Conservation (phyloP, 163 green algal genomes). For the Prototheca wickerhamii region DNA sequence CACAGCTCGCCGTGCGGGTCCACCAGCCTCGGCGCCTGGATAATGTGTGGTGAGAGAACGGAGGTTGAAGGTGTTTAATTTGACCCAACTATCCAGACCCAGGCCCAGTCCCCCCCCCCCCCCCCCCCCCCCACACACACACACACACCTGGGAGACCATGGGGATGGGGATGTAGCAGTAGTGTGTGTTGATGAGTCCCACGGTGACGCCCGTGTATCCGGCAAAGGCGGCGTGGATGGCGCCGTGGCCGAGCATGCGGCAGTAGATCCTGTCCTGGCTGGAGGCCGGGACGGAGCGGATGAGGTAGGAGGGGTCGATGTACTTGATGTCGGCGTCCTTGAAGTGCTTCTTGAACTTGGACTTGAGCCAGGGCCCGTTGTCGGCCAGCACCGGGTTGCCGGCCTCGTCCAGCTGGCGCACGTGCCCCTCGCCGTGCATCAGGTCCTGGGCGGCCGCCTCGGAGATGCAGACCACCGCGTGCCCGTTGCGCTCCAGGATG, state of each 20-base stretch:
- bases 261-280: constrained; percentile 71
- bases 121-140: no score
- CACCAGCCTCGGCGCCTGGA: constrained; percentile 60
- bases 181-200: constrained; percentile 91
- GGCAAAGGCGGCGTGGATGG: constrained; percentile 86
- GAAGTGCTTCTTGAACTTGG: constrained; percentile 67
- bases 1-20: constrained; percentile 84
- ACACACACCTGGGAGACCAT: constrained; percentile 37
- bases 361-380: constrained; percentile 44
- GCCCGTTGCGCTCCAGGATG: constrained; percentile 67
- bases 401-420: constrained; percentile 51
- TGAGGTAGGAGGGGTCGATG: constrained; percentile 94
- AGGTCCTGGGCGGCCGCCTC: constrained; percentile 83
- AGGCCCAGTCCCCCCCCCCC: no score
- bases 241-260: constrained; percentile 83
- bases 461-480: constrained; percentile 85
- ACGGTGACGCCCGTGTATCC: constrained; percentile 76
- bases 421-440: not conserved
- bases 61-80: not conserved
- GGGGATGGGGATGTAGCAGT: constrained; percentile 78
- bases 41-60: constrained; percentile 20
- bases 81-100: not conserved
- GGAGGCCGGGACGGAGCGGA: constrained; percentile 63
- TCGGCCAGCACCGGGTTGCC: constrained; percentile 85
- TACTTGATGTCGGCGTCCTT: constrained; percentile 72